Percentiles rank a stretch among this genome's conserved stretches.
phyloP scores from a whole-genome alignment of 805 yeast species.

The Saccharomycopsis sp. region DNA sequence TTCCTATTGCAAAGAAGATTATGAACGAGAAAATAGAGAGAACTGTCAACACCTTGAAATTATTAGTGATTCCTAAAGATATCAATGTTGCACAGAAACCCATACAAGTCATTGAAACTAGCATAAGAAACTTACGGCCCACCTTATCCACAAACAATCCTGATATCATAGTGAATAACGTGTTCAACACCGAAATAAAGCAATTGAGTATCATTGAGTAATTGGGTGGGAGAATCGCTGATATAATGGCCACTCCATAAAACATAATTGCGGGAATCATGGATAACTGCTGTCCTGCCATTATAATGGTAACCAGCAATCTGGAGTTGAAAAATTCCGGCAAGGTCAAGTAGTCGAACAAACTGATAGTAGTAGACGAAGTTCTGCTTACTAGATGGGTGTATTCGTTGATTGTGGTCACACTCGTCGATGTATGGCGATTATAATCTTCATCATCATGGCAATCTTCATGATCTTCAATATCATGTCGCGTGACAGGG shows the following conservation, averaged over 20 bases:
- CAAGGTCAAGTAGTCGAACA: constrained; percentile 2
- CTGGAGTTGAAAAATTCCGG: constrained; percentile 33
- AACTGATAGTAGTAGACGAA: neutral
- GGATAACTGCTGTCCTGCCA: constrained; percentile 82
- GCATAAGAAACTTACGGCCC: constrained; percentile 4
- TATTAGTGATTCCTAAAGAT: neutral
- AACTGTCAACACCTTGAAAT: neutral
- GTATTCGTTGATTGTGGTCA: neutral
- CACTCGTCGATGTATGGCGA: neutral
- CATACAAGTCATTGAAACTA: neutral
- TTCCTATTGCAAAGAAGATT: constrained; percentile 54
- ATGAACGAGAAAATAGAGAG: constrained; percentile 4
- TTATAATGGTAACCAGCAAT: constrained; percentile 59
- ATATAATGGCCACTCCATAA: constrained; percentile 84
- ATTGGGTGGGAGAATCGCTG: constrained; percentile 53
- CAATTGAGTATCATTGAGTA: constrained; percentile 6
- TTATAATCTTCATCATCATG: neutral
- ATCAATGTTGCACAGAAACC: neutral
- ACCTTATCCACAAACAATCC: constrained; percentile 3
- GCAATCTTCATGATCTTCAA: too few species aligned
- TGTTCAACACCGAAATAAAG: constrained; percentile 2
- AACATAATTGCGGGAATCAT: constrained; percentile 90
- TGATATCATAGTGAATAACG: constrained; percentile 2
- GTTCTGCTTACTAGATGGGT: neutral
- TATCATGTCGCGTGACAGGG: neutral